Base-by-base conservation (phyloP, 768 basidiomycete species). In the Boletellus ananas region DNA sequence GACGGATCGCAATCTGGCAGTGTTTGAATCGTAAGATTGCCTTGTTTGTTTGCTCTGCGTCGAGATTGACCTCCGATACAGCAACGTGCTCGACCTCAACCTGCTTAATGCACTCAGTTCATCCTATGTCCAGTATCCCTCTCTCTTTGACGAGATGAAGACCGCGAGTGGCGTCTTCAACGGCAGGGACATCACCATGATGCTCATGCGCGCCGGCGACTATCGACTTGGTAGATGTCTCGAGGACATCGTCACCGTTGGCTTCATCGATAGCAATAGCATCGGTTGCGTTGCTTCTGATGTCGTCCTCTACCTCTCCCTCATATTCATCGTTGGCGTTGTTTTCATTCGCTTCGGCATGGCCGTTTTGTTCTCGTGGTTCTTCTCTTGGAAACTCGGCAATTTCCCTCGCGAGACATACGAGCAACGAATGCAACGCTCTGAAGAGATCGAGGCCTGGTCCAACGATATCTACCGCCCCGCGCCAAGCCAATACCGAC, bases 351-450 rank as follows among this genome's bases (percentile, higher is more conserved):
- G 93, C 33, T 99, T 98, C 72, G 74, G 80, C 58, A 95, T 98
- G 93, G 96, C 96, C 41, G 90, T 96, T 63, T 77, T 95, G 66
- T 99, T 98, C 70, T 79, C 89, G 21, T 99, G 96, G 96, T 98
- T 97, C 79, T 87, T 90, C 68, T 92, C 89, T n/a, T 93, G 90
- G 85, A 84, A 84, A 61, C 77, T 99, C 36, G 96, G 96, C 42
- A 87, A 90, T 56, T 98, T 95, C 78, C 87, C 88, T 54, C 79
- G 81, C 34, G 96, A 99, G 72, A 91, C 92, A 14, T 92, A 94
- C 65, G 85, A 90, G 64, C 82, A 98, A 65, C 81, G 94, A 13
- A 92, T 92, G 84, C 82, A 84, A 53, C 85, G 95, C 20, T 84
- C 87, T 2, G 80, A 81, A 20, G 90, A 93, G 67, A 96, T 99